phyloP scores from a whole-genome alignment of 495 filamentous ascomycete genomes.

The Sabuloglossum arenarium region DNA sequence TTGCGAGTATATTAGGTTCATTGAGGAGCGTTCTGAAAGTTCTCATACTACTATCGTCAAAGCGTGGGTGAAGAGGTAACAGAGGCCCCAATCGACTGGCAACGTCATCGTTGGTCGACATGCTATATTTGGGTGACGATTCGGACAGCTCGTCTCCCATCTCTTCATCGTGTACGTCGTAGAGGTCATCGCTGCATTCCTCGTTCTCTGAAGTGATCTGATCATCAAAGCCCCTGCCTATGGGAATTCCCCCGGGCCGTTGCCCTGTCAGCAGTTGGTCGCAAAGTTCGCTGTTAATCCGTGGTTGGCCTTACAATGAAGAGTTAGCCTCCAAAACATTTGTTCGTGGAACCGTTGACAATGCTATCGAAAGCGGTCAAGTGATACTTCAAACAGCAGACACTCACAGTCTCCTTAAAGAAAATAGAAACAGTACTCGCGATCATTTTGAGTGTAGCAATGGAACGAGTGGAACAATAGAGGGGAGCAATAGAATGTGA shows the following conservation, averaged over 20 bases:
- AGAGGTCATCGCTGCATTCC: background rate
- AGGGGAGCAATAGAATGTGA: too few relatives aligned
- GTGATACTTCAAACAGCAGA: background rate
- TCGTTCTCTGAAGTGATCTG: background rate
- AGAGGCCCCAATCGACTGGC: background rate
- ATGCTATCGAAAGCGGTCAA: background rate
- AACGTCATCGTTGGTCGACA: background rate
- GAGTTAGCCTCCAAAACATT: background rate
- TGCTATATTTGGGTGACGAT: background rate
- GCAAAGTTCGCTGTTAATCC: too few relatives aligned
- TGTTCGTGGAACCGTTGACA: too few relatives aligned
- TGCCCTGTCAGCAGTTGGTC: background rate
- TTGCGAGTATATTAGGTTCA: conserved; percentile 49
- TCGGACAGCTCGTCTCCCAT: background rate
- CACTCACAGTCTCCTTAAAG: background rate
- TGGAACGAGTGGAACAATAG: too few relatives aligned
- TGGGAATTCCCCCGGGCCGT: background rate
- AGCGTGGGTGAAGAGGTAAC: conserved; percentile 23
- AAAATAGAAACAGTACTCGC: background rate
- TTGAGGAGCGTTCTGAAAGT: conserved; percentile 46
- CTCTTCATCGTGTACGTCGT: background rate
- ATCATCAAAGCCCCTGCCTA: background rate
- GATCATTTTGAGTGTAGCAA: background rate
- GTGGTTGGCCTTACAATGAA: background rate
- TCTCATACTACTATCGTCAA: conserved; percentile 28